phyloP scores from a whole-genome alignment of 2,329 filamentous ascomycete species.

The Xylaria hypoxylon region DNA sequence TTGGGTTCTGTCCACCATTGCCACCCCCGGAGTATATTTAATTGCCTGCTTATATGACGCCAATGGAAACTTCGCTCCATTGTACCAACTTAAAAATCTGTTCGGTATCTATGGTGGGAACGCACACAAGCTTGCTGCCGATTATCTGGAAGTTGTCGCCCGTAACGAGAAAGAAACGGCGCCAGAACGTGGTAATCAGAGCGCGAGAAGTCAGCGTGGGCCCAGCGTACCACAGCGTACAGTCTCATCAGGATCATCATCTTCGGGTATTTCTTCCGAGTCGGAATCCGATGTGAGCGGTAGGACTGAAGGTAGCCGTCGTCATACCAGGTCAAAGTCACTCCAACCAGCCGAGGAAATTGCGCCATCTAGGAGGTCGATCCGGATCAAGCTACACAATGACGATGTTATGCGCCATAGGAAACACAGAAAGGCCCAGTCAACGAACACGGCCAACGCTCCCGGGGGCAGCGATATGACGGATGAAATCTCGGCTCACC shows the following conservation, averaged over 20 bases:
- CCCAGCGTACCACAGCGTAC: slow-evolving; percentile 44
- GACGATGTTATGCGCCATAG: slow-evolving; percentile 78
- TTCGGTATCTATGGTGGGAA: slow-evolving; percentile 60
- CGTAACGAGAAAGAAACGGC: slow-evolving; percentile 50
- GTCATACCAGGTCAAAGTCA: slow-evolving; percentile 74
- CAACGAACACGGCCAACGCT: slow-evolving; percentile 60
- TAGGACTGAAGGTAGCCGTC: slow-evolving; percentile 50
- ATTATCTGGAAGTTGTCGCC: slow-evolving; percentile 50
- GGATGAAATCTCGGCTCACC: slow-evolving; percentile 75
- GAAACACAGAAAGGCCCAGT: slow-evolving; percentile 73
- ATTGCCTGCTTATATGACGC: slow-evolving; percentile 87
- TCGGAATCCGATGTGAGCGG: slow-evolving; percentile 70
- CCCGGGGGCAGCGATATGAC: slow-evolving; percentile 56
- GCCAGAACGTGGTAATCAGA: slow-evolving; percentile 45
- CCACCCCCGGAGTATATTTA: slow-evolving; percentile 83
- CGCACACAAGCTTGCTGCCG: slow-evolving; percentile 62
- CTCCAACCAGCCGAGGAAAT: slow-evolving; percentile 71
- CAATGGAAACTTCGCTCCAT: slow-evolving; percentile 80
- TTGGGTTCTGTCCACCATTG: slow-evolving; percentile 81
- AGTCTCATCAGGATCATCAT: slow-evolving; percentile 63
- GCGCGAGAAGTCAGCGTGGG: slow-evolving; percentile 43
- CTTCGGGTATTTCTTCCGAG: slow-evolving; percentile 77
- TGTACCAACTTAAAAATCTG: slow-evolving; percentile 77
- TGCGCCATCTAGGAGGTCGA: slow-evolving; percentile 78
- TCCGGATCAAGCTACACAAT: slow-evolving; percentile 88